Evolutionary conservation across 2,329 filamentous ascomycete species (phyloP), one percentile per base, ranked within the genome.

Genomic region (Phaeosphaeria sp.): DNA sequence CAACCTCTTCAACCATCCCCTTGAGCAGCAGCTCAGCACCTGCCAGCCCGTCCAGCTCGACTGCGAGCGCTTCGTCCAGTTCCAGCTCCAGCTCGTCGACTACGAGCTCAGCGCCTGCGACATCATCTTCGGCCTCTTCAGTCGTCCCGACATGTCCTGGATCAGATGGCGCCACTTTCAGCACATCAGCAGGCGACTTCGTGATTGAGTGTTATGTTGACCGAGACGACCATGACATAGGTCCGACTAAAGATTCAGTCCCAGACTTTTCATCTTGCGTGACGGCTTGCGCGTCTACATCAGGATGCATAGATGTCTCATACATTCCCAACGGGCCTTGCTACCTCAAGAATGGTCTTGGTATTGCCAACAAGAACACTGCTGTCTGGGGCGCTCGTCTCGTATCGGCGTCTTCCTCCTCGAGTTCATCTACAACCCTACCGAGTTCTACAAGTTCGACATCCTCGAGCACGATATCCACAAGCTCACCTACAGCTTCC

Each of bases 191-290:
- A 5, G 59, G 63, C 18, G n/a, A 51, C 22, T 64, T 59, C n/a
- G 17, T 58, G 13, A 47, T 65, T 21, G 60, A 63, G 47, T 67
- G 62, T 46, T 63, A 51, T 23, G 6, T 50, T 17, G 62, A 61
- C 27, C 55, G 55, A 3, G 41, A 18, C n/a, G 53, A 54, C 33
- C 33, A 18, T 21, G 52, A 65, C n/a, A 39, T 63, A 3, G 50
- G 52, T n/a, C 39, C 39, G 18, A 51, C 56, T 25, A 36, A 50
- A 39, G 44, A 23, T 13, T 42, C 46, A n/a, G 54, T 53, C 20
- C 21, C 17, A 3, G 52, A 41, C 20, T 61, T 27, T 21, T 42
- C 36, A 3, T 50, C 53, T 46, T 63, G 62, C 33, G 46, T 64
- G 11, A 47, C 52, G 11, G 54, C 51, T 39, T 64, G 62, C 21